Conservation (phyloP, 352 stramenopile species). For the Pythium aquatile region DNA sequence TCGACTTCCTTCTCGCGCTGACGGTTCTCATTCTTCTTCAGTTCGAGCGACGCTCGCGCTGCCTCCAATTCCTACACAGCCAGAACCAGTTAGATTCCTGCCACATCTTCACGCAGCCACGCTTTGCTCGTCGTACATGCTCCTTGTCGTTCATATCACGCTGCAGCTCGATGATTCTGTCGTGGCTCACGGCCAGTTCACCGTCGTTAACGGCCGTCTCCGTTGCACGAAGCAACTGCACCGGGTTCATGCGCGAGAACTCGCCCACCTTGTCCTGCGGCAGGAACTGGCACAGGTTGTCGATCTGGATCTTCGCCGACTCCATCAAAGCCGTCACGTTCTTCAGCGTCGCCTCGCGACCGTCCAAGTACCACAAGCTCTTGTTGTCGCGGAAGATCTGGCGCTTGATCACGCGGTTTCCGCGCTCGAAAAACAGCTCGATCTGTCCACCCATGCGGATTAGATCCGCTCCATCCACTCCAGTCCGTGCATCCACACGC, state of each 20-base stretch:
- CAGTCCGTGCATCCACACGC: neutral
- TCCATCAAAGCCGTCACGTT: constrained; percentile 78
- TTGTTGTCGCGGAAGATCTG: constrained; percentile 91
- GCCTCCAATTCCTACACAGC: constrained; percentile 60
- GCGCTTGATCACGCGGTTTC: constrained; percentile 86
- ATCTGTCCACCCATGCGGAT: constrained; percentile 61
- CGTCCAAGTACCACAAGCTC: constrained; percentile 81
- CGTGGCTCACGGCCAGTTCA: constrained; percentile 67
- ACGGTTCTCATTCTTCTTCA: constrained; percentile 83
- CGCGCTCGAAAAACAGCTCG: constrained; percentile 86
- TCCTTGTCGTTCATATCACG: constrained; percentile 68
- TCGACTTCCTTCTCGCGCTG: constrained; percentile 85
- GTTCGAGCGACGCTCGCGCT: constrained; percentile 55
- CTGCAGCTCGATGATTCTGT: constrained; percentile 79
- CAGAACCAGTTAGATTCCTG: neutral
- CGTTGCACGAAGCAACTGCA: constrained; percentile 71
- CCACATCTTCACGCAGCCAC: neutral
- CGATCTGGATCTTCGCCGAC: constrained; percentile 93
- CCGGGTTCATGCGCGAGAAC: constrained; percentile 85
- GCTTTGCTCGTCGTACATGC: constrained; percentile 32
- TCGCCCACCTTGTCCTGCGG: constrained; percentile 96
- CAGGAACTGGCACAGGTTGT: constrained; percentile 99
- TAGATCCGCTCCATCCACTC: neutral
- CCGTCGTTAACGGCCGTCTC: constrained; percentile 74
- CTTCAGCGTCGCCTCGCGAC: constrained; percentile 65